Evolutionary conservation across 371 early-diverging fungal species (phyloP).

Genomic region (Astathelohania contejeani): DNA sequence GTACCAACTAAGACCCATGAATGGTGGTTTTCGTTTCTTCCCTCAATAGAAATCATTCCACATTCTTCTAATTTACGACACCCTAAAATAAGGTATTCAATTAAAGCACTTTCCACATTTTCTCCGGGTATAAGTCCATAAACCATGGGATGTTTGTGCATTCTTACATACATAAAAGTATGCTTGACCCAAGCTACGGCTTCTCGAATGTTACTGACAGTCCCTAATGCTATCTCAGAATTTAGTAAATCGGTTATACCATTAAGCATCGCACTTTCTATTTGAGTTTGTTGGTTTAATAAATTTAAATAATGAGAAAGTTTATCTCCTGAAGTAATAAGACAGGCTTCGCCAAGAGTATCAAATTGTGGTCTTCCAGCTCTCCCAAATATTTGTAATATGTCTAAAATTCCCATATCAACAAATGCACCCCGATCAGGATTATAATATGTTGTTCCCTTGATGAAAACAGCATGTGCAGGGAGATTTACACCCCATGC

Average conservation of each 20-base stretch:
- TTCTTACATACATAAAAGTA: constrained; percentile 85
- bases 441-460: constrained; percentile 85
- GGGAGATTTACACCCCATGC: constrained; percentile 99
- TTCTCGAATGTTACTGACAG: constrained; percentile 69
- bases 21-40: constrained; percentile 4
- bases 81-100: constrained; percentile 33
- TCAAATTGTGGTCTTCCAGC: constrained; percentile 98
- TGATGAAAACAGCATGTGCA: constrained; percentile 91
- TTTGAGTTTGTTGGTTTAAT: constrained; percentile 77
- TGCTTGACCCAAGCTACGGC: constrained; percentile 85
- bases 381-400: constrained; percentile 91
- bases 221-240: constrained; percentile 84
- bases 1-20: constrained; percentile 25
- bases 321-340: constrained; percentile 77
- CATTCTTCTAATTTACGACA: constrained; percentile 30
- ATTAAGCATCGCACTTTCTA: constrained; percentile 81
- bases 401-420: constrained; percentile 54
- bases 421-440: constrained; percentile 60
- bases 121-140: background rate
- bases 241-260: constrained; percentile 73
- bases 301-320: constrained; percentile 77
- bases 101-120: constrained; percentile 20
- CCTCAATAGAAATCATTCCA: constrained; percentile 20
- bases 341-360: constrained; percentile 78
- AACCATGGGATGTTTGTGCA: constrained; percentile 38